Base-by-base conservation (phyloP, 176 grass and related monocot genomes). In the Triticum turgidum region DNA sequence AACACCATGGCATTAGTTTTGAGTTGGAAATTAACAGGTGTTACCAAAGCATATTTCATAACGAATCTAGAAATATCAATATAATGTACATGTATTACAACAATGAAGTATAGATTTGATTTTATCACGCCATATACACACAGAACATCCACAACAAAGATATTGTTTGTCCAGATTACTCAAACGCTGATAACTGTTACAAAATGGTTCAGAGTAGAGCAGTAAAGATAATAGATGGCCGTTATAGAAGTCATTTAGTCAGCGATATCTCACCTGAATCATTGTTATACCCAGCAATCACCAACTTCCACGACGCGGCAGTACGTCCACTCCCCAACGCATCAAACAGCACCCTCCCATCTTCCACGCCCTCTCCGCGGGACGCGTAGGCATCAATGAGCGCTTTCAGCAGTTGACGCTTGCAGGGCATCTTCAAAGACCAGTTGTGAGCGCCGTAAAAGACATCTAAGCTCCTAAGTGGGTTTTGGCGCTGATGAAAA, bases 201-300 rank as follows among this genome's bases (percentile, higher is more conserved):
- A 15, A 35, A 64, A 81, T 87, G 69, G 49, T 20, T 6, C 12
- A 71, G 1, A 42, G 18, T 59, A 44, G n/a, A 58, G 47, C 34
- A 68, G 25, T 30, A 30, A 35, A 73, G 75, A 32, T 69, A 37
- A 69, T 12, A 45, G 17, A 34, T 61, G 49, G 49, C 1, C n/a
- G 10, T 59, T 47, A 37, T 65, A 73, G 6, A 65, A 11, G 42
- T 29, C 7, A 59, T 2, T 47, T 51, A 75, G 22, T 75, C 22
- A 35, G 74, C 54, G 54, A 83, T 17, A 85, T 81, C 24, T 14
- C 30, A 95, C 93, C 79, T 87, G 86, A 72, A 90, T 37, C 80
- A 90, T 95, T 27, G 3, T 69, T 30, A 68, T 86, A 95, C 10
- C 88, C 64, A 1, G 93, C 65, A 11, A 95, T 89, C 90, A 95